Evolutionary conservation across 2,329 filamentous ascomycete genomes (phyloP), one percentile per base, ranked within the genome.

Genomic region (Pestalotiopsis sp.): DNA sequence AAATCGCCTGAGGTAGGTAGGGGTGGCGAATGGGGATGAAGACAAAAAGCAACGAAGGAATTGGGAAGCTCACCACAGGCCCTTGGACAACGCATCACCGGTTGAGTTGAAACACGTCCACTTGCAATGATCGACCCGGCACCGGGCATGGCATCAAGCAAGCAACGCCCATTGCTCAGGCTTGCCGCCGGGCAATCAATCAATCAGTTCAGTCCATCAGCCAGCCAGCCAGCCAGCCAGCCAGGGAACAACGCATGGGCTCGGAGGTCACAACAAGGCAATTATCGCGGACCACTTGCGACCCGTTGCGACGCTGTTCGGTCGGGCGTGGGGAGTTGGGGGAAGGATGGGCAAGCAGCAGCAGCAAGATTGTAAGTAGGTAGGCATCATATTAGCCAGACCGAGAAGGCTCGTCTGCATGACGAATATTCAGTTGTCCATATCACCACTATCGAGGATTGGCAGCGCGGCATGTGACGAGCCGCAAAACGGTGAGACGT

Each of bases 21-120:
- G 56, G 11, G 26, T 58, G 56, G 22, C 56, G 56, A 26, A 58
- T 58, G 22, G 56, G 14, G 56, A 13, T 24, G 14, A 58, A 11
- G 24, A 58, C 22, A 35, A 58, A 58, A 58, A 58, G 26, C 26
- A 58, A 58, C 20, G n/a, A 58, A 22, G 26, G 56, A 26, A 58
- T 6, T 30, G 11, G 38, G 20, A 61, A 61, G 56, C 56, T 26
- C 22, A 58, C 56, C 56, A 58, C 56, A 58, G 3, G 20, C 56
- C 56, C 56, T n/a, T 61, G 26, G 58, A 39, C 58, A 61, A 20
- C 58, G 58, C 58, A 61, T 61, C 58, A 61, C 26, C 58, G 58
- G 58, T 39, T 61, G n/a, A 26, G 24, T 39, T 61, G 58, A 61
- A 39, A 61, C 26, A 52, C 56, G 56, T 26, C 58, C 26, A 39